Conservation (phyloP, 495 filamentous ascomycete species). For the Antarctomyces pellizariae region DNA sequence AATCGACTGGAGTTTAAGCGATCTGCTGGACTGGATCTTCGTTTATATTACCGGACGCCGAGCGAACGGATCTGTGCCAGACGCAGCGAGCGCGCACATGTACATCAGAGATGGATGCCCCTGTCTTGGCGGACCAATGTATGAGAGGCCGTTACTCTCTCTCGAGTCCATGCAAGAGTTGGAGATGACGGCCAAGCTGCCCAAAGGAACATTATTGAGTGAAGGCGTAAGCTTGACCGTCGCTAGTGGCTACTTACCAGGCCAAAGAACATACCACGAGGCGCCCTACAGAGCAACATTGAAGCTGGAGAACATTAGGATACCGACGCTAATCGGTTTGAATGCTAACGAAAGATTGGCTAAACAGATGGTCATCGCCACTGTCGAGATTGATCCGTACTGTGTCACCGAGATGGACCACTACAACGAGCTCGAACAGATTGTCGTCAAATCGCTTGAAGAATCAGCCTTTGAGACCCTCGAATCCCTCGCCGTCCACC, state of each 20-base stretch:
- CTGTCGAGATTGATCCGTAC: conserved; percentile 26
- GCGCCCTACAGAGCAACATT: conserved; percentile 4
- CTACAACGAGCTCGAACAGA: conserved; percentile 22
- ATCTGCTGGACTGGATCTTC: no score
- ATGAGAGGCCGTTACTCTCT: no score
- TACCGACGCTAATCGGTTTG: conserved; percentile 35
- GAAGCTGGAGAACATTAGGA: conserved; percentile 20
- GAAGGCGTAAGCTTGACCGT: conserved; percentile 20
- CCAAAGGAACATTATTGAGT: conserved; percentile 29
- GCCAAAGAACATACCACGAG: conserved; percentile 8
- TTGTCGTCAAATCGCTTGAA: conserved; percentile 27
- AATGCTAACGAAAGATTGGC: conserved; percentile 30
- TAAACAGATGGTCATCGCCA: conserved; percentile 33
- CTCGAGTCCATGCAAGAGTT: conserved; percentile 17
- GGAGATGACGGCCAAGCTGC: conserved; percentile 19
- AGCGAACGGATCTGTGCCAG: no score
- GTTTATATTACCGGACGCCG: no score
- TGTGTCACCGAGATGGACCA: conserved; percentile 15
- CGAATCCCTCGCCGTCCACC: conserved; percentile 27
- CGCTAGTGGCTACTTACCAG: conserved; percentile 1
- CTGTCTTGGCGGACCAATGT: no score
- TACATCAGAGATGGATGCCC: no score
- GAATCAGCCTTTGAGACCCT: conserved; percentile 37
- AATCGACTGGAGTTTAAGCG: no score
- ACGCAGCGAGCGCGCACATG: no score